Percentiles rank a stretch among this genome's conserved stretches.
Conservation (phyloP, 805 yeast genomes). For the Yarrowia hollandica region DNA sequence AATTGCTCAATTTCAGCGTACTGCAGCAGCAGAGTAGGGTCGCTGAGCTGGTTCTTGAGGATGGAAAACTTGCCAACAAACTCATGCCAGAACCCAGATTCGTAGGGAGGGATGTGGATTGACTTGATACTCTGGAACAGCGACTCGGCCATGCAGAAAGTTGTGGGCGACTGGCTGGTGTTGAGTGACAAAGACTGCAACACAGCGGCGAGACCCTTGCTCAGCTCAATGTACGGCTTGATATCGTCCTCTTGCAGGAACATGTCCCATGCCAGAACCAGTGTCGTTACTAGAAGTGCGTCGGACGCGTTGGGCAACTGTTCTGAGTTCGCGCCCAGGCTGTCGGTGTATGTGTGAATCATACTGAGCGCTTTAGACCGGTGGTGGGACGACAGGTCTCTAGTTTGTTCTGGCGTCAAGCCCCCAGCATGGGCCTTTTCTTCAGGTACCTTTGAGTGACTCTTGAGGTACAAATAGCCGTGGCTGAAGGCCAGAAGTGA, state of each 20-base stretch:
- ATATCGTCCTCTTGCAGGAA: slow-evolving; percentile 37
- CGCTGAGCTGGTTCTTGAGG: slow-evolving; percentile 14
- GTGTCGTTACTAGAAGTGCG: slow-evolving; percentile 35
- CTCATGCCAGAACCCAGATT: slow-evolving; percentile 39
- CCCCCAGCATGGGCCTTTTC: background rate
- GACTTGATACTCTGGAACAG: slow-evolving; percentile 41
- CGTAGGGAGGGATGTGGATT: slow-evolving; percentile 42
- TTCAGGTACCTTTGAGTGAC: slow-evolving; percentile 28
- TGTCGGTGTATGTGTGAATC: slow-evolving; percentile 19
- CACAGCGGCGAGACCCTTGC: slow-evolving; percentile 39
- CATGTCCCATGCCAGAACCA: slow-evolving; percentile 39
- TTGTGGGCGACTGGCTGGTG: slow-evolving; percentile 34
- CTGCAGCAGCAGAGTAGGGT: background rate
- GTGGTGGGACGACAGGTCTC: slow-evolving; percentile 4
- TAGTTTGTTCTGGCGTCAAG: background rate
- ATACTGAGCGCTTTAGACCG: background rate
- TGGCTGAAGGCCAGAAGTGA: slow-evolving; percentile 37
- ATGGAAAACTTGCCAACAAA: slow-evolving; percentile 33
- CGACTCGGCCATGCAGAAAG: slow-evolving; percentile 38
- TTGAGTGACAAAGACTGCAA: slow-evolving; percentile 34
- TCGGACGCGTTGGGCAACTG: slow-evolving; percentile 23
- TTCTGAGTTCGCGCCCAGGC: background rate
- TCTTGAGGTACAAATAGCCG: slow-evolving; percentile 36
- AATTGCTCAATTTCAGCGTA: background rate
- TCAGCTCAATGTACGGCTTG: slow-evolving; percentile 35